These are phyloP conservation scores for Elsinoe perseae DNA, from an alignment of 2,329 filamentous ascomycete species.

Conservation along the genomic window DNA sequence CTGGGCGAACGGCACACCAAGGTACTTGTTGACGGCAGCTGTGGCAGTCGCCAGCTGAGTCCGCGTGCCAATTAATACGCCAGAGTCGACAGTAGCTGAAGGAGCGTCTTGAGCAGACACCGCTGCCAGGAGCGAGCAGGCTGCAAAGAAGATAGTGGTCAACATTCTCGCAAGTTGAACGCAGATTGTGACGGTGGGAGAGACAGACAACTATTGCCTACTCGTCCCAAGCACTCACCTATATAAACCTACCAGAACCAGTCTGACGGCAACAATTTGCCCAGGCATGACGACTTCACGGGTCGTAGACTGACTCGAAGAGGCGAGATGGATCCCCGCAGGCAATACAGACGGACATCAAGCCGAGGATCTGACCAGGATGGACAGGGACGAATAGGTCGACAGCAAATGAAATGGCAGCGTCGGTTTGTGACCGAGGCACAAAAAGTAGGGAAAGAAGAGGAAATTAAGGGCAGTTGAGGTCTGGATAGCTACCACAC, in stretches of 20 bases:
- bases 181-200: background rate
- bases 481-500: slow-evolving; percentile 12
- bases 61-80: slow-evolving; percentile 24
- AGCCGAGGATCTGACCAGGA: slow-evolving; percentile 9
- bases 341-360: background rate
- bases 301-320: slow-evolving; percentile 2
- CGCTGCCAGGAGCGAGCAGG: slow-evolving; percentile 4
- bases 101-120: slow-evolving; percentile 18
- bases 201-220: background rate
- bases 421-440: background rate
- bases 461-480: slow-evolving; percentile 4
- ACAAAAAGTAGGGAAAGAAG: background rate
- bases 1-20: slow-evolving; percentile 31
- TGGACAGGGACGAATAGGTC: background rate
- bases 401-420: slow-evolving; percentile 5
- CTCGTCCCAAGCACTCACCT: background rate
- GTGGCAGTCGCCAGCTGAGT: slow-evolving; percentile 27
- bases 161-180: background rate
- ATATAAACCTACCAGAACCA: slow-evolving; percentile 4
- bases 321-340: background rate
- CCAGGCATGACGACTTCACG: slow-evolving; percentile 4
- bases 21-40: slow-evolving; percentile 29
- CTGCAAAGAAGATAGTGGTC: background rate
- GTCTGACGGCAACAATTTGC: background rate
- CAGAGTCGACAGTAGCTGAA: slow-evolving; percentile 26